Evolutionary conservation across 2,329 filamentous ascomycete genomes (phyloP).

Genomic region (Aspergillus pseudoglaucus): DNA sequence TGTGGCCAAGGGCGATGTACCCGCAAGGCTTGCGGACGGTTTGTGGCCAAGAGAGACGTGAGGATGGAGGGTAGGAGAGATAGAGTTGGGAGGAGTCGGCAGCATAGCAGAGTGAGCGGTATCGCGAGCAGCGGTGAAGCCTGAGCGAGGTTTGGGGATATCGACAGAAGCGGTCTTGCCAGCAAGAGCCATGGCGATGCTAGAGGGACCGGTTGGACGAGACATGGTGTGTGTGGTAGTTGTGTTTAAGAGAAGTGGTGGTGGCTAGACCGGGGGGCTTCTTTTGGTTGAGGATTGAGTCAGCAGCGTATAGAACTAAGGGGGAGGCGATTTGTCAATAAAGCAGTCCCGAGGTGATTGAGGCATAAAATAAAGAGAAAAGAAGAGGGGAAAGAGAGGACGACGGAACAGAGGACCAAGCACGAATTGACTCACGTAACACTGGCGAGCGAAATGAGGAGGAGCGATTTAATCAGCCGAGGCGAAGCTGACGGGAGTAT

Average conservation of each 20-base stretch:
- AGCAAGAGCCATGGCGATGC: slow-evolving; percentile 45
- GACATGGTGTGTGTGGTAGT: slow-evolving; percentile 32
- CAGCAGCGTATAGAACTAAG: background rate
- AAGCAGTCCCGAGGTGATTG: background rate
- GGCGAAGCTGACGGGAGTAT: slow-evolving; percentile 1
- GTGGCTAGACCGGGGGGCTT: slow-evolving; percentile 10
- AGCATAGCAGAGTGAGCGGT: slow-evolving; percentile 44
- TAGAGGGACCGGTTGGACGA: slow-evolving; percentile 36
- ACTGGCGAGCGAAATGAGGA: slow-evolving; percentile 1
- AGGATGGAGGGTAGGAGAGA: slow-evolving; percentile 79
- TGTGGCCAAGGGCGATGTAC: slow-evolving; percentile 39
- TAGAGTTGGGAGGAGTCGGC: slow-evolving; percentile 89
- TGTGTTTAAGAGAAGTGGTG: slow-evolving; percentile 1
- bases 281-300: background rate
- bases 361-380: background rate
- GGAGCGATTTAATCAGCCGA: background rate
- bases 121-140: slow-evolving; percentile 23
- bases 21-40: slow-evolving; percentile 28
- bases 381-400: background rate
- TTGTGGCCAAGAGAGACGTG: slow-evolving; percentile 65
- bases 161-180: slow-evolving; percentile 45
- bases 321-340: background rate
- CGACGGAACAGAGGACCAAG: background rate
- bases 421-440: slow-evolving; percentile 4
- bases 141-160: slow-evolving; percentile 40